A percentile compares a stretch with the other conserved stretches of the same genome.
Evolutionary conservation across 257 asterid genomes (phyloP).

Genomic region (Solanum megistacrolobum): DNA sequence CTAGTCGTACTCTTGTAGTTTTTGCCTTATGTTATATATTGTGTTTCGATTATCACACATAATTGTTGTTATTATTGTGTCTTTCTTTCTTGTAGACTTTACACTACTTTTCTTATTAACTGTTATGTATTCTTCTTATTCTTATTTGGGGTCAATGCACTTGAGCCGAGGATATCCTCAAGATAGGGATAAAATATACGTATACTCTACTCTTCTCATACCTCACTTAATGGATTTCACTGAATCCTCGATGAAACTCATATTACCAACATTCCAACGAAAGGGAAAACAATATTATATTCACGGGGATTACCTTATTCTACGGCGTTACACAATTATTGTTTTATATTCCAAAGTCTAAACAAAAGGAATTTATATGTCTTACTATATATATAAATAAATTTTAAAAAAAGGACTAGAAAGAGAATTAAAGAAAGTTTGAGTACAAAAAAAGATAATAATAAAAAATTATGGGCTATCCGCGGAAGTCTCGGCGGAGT

Average conservation of each 20-base stretch:
- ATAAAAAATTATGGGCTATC: slow-evolving; percentile 15
- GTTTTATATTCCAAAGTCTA: not conserved
- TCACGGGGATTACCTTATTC: slow-evolving; percentile 43
- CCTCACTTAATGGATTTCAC: too few species aligned
- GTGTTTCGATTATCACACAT: not conserved
- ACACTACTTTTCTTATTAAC: too few species aligned
- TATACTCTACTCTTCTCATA: accelerated
- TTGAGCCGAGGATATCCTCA: not conserved
- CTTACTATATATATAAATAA: not conserved
- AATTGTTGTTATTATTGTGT: too few species aligned
- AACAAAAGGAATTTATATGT: not conserved
- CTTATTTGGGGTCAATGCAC: not conserved
- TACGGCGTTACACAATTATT: slow-evolving; percentile 15
- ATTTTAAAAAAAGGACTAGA: not conserved
- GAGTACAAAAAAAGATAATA: not conserved
- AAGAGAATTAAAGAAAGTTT: not conserved
- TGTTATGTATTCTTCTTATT: too few species aligned
- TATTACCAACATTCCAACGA: slow-evolving; percentile 25
- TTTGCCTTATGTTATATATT: too few species aligned
- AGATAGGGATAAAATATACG: accelerated
- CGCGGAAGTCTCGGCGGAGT: slow-evolving; percentile 72
- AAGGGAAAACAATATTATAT: slow-evolving; percentile 24
- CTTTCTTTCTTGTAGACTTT: not conserved
- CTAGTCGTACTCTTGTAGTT: not conserved
- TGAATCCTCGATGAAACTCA: not conserved